Percentiles rank a stretch among this genome's conserved stretches.
Conservation (phyloP, 768 basidiomycete genomes). For the Glaciozyma antarctica region DNA sequence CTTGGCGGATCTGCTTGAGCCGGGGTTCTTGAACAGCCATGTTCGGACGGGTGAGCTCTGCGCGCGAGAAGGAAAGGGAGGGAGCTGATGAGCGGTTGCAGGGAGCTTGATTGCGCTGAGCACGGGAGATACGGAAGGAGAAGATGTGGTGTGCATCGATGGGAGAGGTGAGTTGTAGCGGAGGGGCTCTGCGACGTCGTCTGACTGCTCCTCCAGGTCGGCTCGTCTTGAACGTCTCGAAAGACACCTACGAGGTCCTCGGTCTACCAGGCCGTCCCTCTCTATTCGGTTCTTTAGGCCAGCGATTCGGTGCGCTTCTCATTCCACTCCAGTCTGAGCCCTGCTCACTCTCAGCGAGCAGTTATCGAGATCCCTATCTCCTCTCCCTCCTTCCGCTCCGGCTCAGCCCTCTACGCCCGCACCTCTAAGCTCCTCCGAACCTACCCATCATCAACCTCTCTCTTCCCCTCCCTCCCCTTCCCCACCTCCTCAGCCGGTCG, state of each 20-base stretch:
- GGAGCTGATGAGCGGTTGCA: neutral
- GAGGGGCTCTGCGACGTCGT: neutral
- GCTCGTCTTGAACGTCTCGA: conserved; percentile 18
- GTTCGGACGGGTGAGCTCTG: conserved; percentile 12
- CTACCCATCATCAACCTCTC: conserved; percentile 12
- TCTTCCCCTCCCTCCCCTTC: conserved; percentile 10
- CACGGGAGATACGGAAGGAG: conserved; percentile 4
- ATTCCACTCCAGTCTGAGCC: neutral
- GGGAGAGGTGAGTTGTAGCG: conserved; percentile 15
- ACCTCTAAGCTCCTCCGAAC: conserved; percentile 4
- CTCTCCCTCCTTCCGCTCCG: conserved; percentile 16
- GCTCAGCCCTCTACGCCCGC: conserved; percentile 22
- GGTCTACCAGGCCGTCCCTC: conserved; percentile 24
- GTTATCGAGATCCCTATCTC: conserved; percentile 25
- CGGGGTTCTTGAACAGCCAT: conserved; percentile 12
- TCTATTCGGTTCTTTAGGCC: conserved; percentile 12
- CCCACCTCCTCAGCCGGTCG: neutral
- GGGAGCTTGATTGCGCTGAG: conserved; percentile 23
- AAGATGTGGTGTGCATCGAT: conserved; percentile 23
- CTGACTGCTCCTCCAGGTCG: conserved; percentile 10
- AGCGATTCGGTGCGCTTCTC: conserved; percentile 17
- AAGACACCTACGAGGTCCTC: conserved; percentile 28
- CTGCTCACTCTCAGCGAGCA: neutral
- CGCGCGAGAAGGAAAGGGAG: neutral
- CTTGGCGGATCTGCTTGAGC: conserved; percentile 18